These are phyloP conservation scores for Botrytis aclada DNA, from an alignment of 2,329 filamentous ascomycete genomes.

Conservation along the genomic window DNA sequence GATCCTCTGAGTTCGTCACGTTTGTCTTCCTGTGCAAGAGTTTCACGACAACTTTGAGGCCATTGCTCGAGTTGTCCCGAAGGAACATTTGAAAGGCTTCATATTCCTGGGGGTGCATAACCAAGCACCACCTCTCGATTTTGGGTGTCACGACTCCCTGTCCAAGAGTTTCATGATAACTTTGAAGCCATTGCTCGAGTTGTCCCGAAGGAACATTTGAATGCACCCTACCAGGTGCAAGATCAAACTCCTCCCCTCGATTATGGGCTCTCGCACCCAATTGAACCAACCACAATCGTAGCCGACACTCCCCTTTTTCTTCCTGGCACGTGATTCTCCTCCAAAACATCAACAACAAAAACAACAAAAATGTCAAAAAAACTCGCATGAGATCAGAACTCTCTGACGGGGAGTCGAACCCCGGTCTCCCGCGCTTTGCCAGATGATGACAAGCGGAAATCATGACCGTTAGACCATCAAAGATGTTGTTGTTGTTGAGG, in stretches of 20 bases:
- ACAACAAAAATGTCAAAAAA: too few species aligned
- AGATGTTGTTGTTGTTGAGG: conserved; percentile 21
- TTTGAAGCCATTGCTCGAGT: neutral
- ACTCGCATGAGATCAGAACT: neutral
- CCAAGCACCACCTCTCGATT: neutral
- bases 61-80: neutral
- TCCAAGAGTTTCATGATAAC: neutral
- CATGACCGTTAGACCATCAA: conserved; percentile 40
- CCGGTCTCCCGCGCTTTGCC: conserved; percentile 29
- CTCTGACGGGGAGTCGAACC: conserved; percentile 32
- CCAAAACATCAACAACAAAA: too few species aligned
- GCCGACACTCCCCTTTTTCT: too few species aligned
- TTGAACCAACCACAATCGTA: neutral
- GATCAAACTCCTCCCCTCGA: neutral
- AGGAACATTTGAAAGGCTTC: neutral
- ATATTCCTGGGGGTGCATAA: neutral
- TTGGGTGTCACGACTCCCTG: neutral
- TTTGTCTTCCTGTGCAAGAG: neutral
- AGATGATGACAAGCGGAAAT: conserved; percentile 39
- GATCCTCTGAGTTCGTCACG: neutral
- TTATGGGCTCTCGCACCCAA: neutral
- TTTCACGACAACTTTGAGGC: neutral
- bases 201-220: neutral
- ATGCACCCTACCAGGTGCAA: neutral
- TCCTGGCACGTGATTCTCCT: too few species aligned